Base-by-base conservation (phyloP, 192 early-diverging fungal species). In the Gaertneriomyces sp. region DNA sequence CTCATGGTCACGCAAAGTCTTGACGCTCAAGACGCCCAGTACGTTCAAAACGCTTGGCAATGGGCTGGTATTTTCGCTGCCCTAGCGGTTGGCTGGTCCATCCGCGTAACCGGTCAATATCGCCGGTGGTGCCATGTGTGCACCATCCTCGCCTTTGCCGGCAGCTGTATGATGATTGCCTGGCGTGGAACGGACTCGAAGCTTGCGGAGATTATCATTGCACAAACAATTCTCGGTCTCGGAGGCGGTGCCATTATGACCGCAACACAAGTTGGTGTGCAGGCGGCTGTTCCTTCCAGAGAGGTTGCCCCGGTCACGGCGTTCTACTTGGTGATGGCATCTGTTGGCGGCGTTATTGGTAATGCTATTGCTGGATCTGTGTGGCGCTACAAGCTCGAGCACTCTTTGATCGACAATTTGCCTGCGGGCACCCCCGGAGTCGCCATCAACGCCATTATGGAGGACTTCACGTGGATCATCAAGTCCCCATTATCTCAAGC, bases 201-300 rank as follows among this genome's bases (percentile, higher is more conserved):
- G 9, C 12, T 25, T 14, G 16, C 42, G 10, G 38, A 42, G 11
- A 42, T 65, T 16, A 56, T 65, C 51, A n/a, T 44, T 44, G n/a
- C 63, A 9, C 63, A 65, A 57, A 44, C 42, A 0, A 11, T 65
- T 3, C 41, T 42, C 40, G 63, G 63, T 10, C 9, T 65, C 38
- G 63, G 63, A 5, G 53, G 25, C 17, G 63, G 63, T 17, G 9
- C 56, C 40, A 42, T 65, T 56, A 65, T 42, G 9, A 56, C 41
- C 12, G 63, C 63, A 17, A 38, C 38, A 3, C 63, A 65, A 56
- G 63, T 65, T 42, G 63, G 63, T 19, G 63, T 42, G 9, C 63
- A 65, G 43, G 63, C 63, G 5, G 63, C 63, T 17, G 63, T 65
- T 12, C 51, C 51, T 58, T 53, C 54, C 19, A 16, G 39, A 38